Evolutionary conservation across 2,329 filamentous ascomycete genomes (phyloP), one percentile per base, ranked within the genome.

Genomic region (Gaeumannomyces sp.): DNA sequence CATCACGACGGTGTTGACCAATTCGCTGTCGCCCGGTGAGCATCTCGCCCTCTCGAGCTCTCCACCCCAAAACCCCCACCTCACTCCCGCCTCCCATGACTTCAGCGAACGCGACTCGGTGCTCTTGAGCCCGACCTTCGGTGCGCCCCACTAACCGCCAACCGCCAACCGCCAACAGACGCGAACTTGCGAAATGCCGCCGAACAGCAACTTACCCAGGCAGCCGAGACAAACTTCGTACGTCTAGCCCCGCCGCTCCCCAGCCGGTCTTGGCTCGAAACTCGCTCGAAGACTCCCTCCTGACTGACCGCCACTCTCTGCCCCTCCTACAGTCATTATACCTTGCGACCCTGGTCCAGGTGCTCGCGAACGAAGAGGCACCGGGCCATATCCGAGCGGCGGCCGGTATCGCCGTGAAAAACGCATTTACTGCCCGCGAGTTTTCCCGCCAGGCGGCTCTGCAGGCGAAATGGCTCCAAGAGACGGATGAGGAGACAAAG

Each of bases 1-100:
- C 83, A 96, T 98, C 83, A 96, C 94, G 84, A 90, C 93, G 82
- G 94, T 99, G 83, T 90, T 99, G 84, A 88, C 92, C 81, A 94
- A 93, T 83, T 98, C 95, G 79, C 88, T 98, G 81, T 96, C 93
- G 76, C 85, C 93, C 76, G 94, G 95, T 98, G 83, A 78, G 90
- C 79, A 70, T 56, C 62, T 61, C 57, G 45, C 19, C 28, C 60
- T 66, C 67, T 63, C 62, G 27, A 60, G 66, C 64, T 64, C 63
- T 62, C 38, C 38, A 45, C 38, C 38, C 38, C 38, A 19, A 16
- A 19, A 45, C 38, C 29, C 29, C 38, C 38, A 45, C 38, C 16
- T 16, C 38, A 45, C 38, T 4, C 38, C 38, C 38, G 38, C 16
- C 38, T 6, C 16, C 16, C 38, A 45, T 7, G 38, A 45, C 38